Base-by-base conservation (phyloP, 257 asterid genomes). In the Solanum verrucosum region DNA sequence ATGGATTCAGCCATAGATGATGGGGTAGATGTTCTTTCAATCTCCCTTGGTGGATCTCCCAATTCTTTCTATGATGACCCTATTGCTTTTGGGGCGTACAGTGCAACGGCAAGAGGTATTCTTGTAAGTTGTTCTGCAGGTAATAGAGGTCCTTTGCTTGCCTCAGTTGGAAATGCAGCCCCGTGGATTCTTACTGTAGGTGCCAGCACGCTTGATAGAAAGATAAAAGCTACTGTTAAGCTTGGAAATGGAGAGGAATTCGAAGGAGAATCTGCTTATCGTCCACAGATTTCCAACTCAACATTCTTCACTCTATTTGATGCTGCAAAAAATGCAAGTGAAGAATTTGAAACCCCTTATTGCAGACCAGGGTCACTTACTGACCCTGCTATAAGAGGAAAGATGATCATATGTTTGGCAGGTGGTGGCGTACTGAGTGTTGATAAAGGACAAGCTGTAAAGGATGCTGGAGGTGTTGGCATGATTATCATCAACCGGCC, bases 121-220 rank as follows among this genome's bases (percentile, higher is more conserved):
- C 42, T 38, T 38, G 42, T 38, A 7, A 38, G 42, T 38, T 38
- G 42, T 0, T 38, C 42, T 7, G 42, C 42, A 1, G 42, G 42
- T 0, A 38, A 38, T 38, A 7, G 10, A 0, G 42, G 42, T 38
- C 42, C 42, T 0, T 38, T 3, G 0, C 0, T 1, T 38, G 2
- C 0, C 42, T 7, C 42, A 0, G 3, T 86, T 9, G 1, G 33
- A 0, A 90, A 90, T 5, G 88, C 42, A 5, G 93, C 94, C 31
- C 95, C 93, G 0, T 93, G 96, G 96, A 82, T 90, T 29, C 92
- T 93, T 44, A 90, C 94, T 0, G 95, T 93, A 8, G 96, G 94
- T 9, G 95, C 95, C 1, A 91, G 94, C 84, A 90, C 94, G 0
- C 44, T n/a, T 29, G 93, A 92, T 29, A 86, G 96, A 33, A 88